phyloP scores from a whole-genome alignment of 2,329 filamentous ascomycete genomes.

The Stachybotrys elegans region DNA sequence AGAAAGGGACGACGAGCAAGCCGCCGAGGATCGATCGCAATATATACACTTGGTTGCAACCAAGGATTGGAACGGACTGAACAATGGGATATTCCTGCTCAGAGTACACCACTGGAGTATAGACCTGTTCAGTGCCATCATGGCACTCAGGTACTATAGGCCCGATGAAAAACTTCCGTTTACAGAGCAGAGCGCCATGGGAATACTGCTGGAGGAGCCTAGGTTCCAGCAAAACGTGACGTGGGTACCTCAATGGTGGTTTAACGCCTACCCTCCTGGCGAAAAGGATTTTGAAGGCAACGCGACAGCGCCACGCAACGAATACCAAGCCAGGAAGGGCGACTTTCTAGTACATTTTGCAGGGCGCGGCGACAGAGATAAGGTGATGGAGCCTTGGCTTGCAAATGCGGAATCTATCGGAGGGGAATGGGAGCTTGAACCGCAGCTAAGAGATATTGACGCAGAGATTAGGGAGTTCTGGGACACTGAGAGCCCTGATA shows the following conservation, averaged over 20 bases:
- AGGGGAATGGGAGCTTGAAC: no score
- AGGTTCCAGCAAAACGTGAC: slow-evolving; percentile 7
- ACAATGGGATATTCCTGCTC: slow-evolving; percentile 9
- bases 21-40: neutral
- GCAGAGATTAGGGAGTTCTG: no score
- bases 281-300: neutral
- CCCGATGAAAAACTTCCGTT: slow-evolving; percentile 9
- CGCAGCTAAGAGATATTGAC: no score
- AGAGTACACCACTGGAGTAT: slow-evolving; percentile 11
- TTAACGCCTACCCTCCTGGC: slow-evolving; percentile 10
- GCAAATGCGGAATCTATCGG: no score
- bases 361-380: slow-evolving; percentile 2
- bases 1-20: neutral
- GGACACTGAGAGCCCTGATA: no score
- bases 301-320: neutral
- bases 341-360: slow-evolving; percentile 15
- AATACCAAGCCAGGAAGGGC: slow-evolving; percentile 2
- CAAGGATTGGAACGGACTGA: neutral
- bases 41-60: neutral
- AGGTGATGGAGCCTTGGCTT: neutral
- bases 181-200: slow-evolving; percentile 15
- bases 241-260: slow-evolving; percentile 14
- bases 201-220: slow-evolving; percentile 7
- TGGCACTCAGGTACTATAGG: slow-evolving; percentile 10
- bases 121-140: slow-evolving; percentile 11